Evolutionary conservation across 2,329 filamentous ascomycete genomes (phyloP), one percentile per base, ranked within the genome.

Genomic region (Beauveria sp.): DNA sequence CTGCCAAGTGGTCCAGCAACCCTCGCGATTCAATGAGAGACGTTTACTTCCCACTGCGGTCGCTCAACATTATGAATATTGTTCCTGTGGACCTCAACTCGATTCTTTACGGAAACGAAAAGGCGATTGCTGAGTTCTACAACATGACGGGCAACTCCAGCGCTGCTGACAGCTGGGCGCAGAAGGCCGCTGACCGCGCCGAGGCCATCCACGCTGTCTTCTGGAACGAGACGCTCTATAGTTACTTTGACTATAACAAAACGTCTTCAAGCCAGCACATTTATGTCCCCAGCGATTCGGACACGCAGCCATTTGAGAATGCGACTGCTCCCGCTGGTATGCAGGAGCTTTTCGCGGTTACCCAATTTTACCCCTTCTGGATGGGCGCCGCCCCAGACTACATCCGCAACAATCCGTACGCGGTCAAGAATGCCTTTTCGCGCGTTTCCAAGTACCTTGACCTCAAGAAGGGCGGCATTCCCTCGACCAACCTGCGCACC

Each of bases 361-460:
- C 80, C 0, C 85, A 88, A 69, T 83, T 86, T 70, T 88, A 85
- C 69, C 86, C 86, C 2, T 88, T 88, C 77, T 89, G 86, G 85
- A 82, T 83, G 1, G 85, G 86, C 22, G 84, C 86, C 1, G 86
- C 85, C 0, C 84, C 84, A 0, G 67, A 70, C 0, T 72, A 78
- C 62, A 76, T 89, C 64, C 83, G 80, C 68, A 74, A 81, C 64
- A 84, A 87, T 69, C 82, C 86, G 0, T 74, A 78, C 22, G 82
- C 84, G 3, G 78, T 89, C 26, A 77, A 78, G 59, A 75, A 72
- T 20, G 81, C 80, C 0, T 89, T 79, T 66, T 69, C 74, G 18
- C 82, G 82, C 48, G 78, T 89, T 3, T 72, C 75, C 2, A 70
- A 74, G 59, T 79, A 83, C 40, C 79, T 89, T 6, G 76, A 81